These are phyloP conservation scores for Ciborinia camelliae DNA, from an alignment of 2,329 filamentous ascomycete genomes.

Conservation along the genomic window DNA sequence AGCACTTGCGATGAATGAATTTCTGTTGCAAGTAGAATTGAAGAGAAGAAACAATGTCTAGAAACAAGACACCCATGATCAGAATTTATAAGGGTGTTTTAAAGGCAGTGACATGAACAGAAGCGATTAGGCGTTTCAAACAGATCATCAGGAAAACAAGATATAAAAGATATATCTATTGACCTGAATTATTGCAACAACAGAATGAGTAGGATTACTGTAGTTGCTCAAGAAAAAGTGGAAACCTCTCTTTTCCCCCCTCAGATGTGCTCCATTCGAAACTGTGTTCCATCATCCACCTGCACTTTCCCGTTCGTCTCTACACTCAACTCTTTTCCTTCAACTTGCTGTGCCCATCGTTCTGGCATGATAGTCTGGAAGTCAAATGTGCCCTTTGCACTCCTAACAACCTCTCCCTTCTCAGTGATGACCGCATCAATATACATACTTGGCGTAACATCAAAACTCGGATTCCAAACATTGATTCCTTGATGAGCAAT, in stretches of 20 bases:
- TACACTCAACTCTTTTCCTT: slow-evolving; percentile 13
- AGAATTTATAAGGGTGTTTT: neutral
- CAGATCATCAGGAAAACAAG: neutral
- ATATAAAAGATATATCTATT: no score
- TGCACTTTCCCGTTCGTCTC: neutral
- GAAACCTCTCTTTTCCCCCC: neutral
- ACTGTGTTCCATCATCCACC: slow-evolving; percentile 19
- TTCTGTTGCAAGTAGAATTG: no score
- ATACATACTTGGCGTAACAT: slow-evolving; percentile 82
- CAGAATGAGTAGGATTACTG: neutral
- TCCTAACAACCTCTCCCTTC: slow-evolving; percentile 80
- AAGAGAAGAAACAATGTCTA: neutral
- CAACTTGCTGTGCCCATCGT: slow-evolving; percentile 43
- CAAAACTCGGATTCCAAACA: slow-evolving; percentile 97
- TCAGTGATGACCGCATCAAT: slow-evolving; percentile 97
- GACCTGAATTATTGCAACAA: no score
- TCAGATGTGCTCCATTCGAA: slow-evolving; percentile 21
- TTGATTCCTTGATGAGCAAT: slow-evolving; percentile 73
- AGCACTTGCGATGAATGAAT: neutral
- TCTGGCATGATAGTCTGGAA: slow-evolving; percentile 55
- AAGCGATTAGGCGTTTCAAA: neutral
- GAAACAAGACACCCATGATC: neutral
- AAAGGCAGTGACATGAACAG: neutral
- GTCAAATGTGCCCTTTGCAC: slow-evolving; percentile 65
- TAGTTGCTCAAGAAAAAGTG: neutral